Evolutionary conservation across 257 asterid genomes (phyloP).

Genomic region (Solanum sitiens): DNA sequence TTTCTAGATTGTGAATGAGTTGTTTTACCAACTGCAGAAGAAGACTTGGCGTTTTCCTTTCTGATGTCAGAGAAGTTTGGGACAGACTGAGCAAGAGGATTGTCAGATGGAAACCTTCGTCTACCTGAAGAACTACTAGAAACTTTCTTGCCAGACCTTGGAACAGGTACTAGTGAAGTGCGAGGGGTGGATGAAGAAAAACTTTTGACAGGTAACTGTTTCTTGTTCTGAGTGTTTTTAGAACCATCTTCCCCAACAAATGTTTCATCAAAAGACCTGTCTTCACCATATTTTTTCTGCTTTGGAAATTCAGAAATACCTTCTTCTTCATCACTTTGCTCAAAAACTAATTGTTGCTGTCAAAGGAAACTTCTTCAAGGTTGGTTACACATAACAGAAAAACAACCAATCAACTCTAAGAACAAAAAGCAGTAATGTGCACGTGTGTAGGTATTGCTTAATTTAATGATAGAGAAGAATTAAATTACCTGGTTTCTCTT

Average conservation of each 20-base stretch:
- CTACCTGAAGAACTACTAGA: conserved; percentile 38
- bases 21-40: conserved; percentile 40
- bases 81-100: conserved; percentile 81
- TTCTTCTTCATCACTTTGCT: conserved; percentile 45
- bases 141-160: conserved; percentile 42
- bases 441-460: neutral
- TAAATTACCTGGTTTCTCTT: conserved; percentile 67
- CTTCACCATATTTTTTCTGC: conserved; percentile 28
- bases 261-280: conserved; percentile 31
- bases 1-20: conserved; percentile 44
- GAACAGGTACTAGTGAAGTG: conserved; percentile 39
- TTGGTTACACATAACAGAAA: conserved; percentile 31
- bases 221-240: conserved; percentile 38
- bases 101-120: conserved; percentile 64
- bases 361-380: conserved; percentile 41
- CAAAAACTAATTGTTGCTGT: conserved; percentile 68
- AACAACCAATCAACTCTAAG: conserved; percentile 14
- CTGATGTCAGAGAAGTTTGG: conserved; percentile 69
- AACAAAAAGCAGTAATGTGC: neutral
- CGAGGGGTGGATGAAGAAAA: conserved; percentile 46
- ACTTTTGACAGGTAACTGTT: conserved; percentile 33
- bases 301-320: conserved; percentile 34
- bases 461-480: conserved; percentile 4
- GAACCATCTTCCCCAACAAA: conserved; percentile 31
- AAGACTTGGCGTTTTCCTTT: conserved; percentile 72